These are phyloP conservation scores for Pyrenochaeta sp. DNA, from an alignment of 2,329 filamentous ascomycete species.

Conservation along the genomic window DNA sequence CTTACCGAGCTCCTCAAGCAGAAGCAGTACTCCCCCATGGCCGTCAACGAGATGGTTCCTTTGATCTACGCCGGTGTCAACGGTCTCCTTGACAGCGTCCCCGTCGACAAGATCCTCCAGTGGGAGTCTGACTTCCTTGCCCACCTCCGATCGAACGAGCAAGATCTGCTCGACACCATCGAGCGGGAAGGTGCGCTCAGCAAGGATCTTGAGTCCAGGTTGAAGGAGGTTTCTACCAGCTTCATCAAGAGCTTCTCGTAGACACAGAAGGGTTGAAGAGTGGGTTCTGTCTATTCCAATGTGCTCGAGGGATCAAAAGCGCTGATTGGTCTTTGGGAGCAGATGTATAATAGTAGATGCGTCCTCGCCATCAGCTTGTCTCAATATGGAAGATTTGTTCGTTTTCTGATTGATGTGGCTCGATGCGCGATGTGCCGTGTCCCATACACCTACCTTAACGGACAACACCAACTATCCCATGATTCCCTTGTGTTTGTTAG, in stretches of 20 bases:
- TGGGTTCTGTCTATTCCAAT: slow-evolving; percentile 48
- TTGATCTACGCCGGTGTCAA: slow-evolving; percentile 99
- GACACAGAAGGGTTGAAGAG: slow-evolving; percentile 40
- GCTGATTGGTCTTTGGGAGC: slow-evolving; percentile 50
- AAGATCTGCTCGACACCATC: slow-evolving; percentile 82
- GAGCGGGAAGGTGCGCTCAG: slow-evolving; percentile 95
- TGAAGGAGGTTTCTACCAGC: slow-evolving; percentile 76
- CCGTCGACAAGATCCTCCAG: slow-evolving; percentile 87
- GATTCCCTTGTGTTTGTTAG: slow-evolving; percentile 38
- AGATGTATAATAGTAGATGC: slow-evolving; percentile 54
- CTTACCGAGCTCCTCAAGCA: slow-evolving; percentile 99
- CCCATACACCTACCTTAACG: slow-evolving; percentile 7
- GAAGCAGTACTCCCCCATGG: slow-evolving; percentile 99
- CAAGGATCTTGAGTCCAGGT: slow-evolving; percentile 88
- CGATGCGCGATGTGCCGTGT: slow-evolving; percentile 11
- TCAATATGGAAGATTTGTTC: slow-evolving; percentile 48
- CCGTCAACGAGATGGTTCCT: slow-evolving; percentile 99
- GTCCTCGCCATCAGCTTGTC: slow-evolving; percentile 50
- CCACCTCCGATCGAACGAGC: slow-evolving; percentile 91
- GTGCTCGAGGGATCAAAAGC: slow-evolving; percentile 46
- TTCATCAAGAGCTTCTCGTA: slow-evolving; percentile 94
- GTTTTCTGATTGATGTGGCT: slow-evolving; percentile 29
- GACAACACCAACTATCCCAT: slow-evolving; percentile 23
- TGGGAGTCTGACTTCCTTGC: slow-evolving; percentile 96
- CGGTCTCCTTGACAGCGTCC: slow-evolving; percentile 87